Evolutionary conservation across 163 green algal genomes (phyloP).

Genomic region (Trebouxia gelatinosa): DNA sequence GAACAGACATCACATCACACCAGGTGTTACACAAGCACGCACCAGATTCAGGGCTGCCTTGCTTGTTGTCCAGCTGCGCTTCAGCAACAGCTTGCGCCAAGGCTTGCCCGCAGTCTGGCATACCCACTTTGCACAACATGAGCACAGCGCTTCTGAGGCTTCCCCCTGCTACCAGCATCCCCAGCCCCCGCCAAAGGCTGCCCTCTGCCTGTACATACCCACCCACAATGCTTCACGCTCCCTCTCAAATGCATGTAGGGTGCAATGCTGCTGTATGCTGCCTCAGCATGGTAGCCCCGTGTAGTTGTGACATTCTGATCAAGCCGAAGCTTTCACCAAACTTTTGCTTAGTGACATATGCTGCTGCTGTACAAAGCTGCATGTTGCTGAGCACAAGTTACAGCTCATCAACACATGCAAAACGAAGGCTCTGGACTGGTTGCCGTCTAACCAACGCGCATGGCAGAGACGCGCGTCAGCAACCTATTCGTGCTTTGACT

Average conservation of each 20-base stretch:
- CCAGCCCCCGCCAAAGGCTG: constrained; percentile 64
- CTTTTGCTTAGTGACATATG: background rate
- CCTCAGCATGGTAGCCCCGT: background rate
- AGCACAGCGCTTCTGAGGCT: constrained; percentile 54
- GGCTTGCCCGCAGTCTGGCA: constrained; percentile 61
- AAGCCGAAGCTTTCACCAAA: background rate
- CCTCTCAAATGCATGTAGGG: too few relatives aligned
- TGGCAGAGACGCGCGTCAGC: too few relatives aligned
- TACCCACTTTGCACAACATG: constrained; percentile 47
- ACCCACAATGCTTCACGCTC: background rate
- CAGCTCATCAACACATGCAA: background rate
- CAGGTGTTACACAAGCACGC: too few relatives aligned
- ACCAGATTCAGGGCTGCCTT: constrained; percentile 30
- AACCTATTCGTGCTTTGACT: background rate
- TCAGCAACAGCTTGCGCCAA: constrained; percentile 48
- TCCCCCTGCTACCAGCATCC: constrained; percentile 67
- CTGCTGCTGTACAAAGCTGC: background rate
- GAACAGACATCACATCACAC: too few relatives aligned
- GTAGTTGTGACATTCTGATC: background rate
- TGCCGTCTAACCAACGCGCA: too few relatives aligned
- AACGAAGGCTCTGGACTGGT: background rate
- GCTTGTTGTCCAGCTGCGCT: constrained; percentile 45
- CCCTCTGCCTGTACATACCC: constrained; percentile 47
- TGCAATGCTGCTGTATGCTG: too few relatives aligned
- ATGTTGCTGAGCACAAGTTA: background rate